These are phyloP conservation scores for Leptographium lundbergii DNA, from an alignment of 2,329 filamentous ascomycete genomes.

Conservation along the genomic window DNA sequence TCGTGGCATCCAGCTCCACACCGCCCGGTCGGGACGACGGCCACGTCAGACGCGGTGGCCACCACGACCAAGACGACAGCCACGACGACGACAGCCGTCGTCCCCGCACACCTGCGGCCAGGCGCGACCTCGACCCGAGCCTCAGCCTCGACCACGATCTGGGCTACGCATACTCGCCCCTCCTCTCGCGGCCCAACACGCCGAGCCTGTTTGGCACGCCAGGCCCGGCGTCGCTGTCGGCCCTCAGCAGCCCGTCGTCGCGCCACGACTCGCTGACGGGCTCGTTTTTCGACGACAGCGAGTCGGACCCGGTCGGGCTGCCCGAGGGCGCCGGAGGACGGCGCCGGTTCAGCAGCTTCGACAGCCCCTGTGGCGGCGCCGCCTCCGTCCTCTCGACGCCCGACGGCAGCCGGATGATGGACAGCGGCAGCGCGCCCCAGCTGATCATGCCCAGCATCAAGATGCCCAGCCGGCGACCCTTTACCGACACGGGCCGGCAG, in stretches of 20 bases:
- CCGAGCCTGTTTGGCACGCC: slow-evolving; percentile 29
- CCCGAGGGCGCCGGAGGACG: neutral
- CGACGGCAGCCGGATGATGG: slow-evolving; percentile 18
- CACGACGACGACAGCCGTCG: neutral
- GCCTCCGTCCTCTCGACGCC: neutral
- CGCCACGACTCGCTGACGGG: slow-evolving; percentile 34
- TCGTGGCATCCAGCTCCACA: neutral
- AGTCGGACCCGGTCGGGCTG: slow-evolving; percentile 24
- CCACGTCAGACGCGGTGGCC: neutral
- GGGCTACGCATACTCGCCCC: neutral
- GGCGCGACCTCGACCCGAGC: neutral
- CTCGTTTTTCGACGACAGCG: slow-evolving; percentile 35
- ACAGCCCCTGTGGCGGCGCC: neutral
- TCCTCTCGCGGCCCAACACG: slow-evolving; percentile 28
- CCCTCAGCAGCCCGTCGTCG: slow-evolving; percentile 31
- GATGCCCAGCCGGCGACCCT: slow-evolving; percentile 79
- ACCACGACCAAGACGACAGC: no score
- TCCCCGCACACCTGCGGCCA: neutral
- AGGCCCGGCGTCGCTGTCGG: slow-evolving; percentile 21
- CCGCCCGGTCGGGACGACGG: neutral
- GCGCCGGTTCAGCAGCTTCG: neutral
- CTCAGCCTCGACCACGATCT: slow-evolving; percentile 8
- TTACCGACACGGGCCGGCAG: slow-evolving; percentile 73
- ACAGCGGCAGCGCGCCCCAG: slow-evolving; percentile 51
- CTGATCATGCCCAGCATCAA: slow-evolving; percentile 96